These are phyloP conservation scores for Evernia prunastri DNA, from an alignment of 495 filamentous ascomycete species.

Conservation along the genomic window DNA sequence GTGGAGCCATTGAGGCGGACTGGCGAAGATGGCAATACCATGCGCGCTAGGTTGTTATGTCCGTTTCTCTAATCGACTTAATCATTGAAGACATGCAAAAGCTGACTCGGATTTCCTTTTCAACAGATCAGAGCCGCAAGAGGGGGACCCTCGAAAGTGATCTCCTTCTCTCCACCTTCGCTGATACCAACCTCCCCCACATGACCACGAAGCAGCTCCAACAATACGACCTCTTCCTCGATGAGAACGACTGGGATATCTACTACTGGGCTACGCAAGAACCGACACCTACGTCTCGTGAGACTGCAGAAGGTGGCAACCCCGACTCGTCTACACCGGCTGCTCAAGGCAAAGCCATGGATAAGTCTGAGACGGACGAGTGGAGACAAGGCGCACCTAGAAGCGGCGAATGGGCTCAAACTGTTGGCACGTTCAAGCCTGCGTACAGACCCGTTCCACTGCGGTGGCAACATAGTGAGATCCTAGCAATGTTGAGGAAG, in stretches of 20 bases:
- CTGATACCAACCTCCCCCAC: slow-evolving; percentile 61
- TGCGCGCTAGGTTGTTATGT: slow-evolving; percentile 86
- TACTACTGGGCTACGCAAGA: slow-evolving; percentile 99
- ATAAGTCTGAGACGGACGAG: slow-evolving; percentile 46
- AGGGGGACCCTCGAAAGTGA: slow-evolving; percentile 93
- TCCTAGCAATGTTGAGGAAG: slow-evolving; percentile 64
- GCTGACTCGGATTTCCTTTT: slow-evolving; percentile 12
- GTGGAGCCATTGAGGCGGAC: slow-evolving; percentile 77
- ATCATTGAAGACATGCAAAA: too few relatives aligned
- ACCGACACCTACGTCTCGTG: slow-evolving; percentile 45
- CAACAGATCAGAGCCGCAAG: slow-evolving; percentile 88
- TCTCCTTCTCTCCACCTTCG: slow-evolving; percentile 93
- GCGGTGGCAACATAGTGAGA: slow-evolving; percentile 76
- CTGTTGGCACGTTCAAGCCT: slow-evolving; percentile 86
- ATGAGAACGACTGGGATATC: slow-evolving; percentile 99
- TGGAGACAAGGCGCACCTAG: slow-evolving; percentile 48
- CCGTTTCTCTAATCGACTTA: slow-evolving; percentile 38
- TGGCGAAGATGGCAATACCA: slow-evolving; percentile 76
- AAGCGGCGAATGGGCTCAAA: slow-evolving; percentile 93
- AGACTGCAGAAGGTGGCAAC: slow-evolving; percentile 29
- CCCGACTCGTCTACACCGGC: slow-evolving; percentile 27
- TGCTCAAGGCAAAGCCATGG: slow-evolving; percentile 31
- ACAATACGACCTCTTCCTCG: slow-evolving; percentile 88
- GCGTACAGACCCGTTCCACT: slow-evolving; percentile 83
- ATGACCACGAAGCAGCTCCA: slow-evolving; percentile 70